phyloP scores from a whole-genome alignment of 495 filamentous ascomycete species.

The Hypoxylon perforatum region DNA sequence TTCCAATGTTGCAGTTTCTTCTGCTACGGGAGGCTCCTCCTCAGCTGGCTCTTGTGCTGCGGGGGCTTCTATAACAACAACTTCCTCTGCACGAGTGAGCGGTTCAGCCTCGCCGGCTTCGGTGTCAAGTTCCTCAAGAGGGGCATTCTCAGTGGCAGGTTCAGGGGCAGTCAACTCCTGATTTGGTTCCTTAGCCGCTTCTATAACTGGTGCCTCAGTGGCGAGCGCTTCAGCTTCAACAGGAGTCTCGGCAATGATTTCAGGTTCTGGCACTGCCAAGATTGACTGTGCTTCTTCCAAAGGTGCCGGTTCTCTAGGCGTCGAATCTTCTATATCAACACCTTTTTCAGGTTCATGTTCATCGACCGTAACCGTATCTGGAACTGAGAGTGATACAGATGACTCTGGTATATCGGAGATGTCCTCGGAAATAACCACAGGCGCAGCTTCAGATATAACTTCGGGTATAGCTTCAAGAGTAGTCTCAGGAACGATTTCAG shows the following conservation, averaged over 20 bases:
- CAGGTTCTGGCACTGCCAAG: not conserved
- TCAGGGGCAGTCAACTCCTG: not conserved
- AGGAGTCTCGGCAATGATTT: not conserved
- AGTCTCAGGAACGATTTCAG: not conserved
- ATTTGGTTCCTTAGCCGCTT: not conserved
- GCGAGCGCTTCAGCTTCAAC: not conserved
- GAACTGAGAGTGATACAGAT: not conserved
- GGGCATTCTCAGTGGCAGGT: not conserved
- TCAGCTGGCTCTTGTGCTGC: too few species aligned
- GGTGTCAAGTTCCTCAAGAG: not conserved
- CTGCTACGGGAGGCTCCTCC: not conserved
- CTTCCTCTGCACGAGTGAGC: not conserved
- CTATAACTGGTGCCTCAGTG: not conserved
- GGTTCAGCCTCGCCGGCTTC: not conserved
- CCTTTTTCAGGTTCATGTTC: not conserved
- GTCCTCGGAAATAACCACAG: not conserved
- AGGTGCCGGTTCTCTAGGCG: not conserved
- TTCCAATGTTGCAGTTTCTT: not conserved
- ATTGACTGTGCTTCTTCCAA: too few species aligned
- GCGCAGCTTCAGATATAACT: not conserved
- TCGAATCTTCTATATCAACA: not conserved
- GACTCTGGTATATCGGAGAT: not conserved
- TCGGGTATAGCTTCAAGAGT: not conserved
- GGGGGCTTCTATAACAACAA: not conserved
- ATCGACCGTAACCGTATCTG: not conserved